Evolutionary conservation across 1,284 basidiomycete species (phyloP).

Genomic region (Cutaneotrichosporon daszewskae): DNA sequence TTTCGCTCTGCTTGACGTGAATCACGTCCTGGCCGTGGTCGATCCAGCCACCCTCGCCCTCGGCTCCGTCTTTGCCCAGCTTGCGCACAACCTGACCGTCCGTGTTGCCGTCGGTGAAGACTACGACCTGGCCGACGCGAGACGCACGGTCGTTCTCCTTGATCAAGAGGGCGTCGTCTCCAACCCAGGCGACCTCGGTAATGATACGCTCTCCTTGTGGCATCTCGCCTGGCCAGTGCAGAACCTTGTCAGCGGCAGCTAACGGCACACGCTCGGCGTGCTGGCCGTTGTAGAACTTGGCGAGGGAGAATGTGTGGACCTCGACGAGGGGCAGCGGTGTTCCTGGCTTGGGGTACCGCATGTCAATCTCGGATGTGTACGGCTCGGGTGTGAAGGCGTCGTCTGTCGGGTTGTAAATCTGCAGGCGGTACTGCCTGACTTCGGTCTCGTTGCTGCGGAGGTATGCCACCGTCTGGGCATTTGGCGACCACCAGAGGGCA

Average conservation of each 20-base stretch:
- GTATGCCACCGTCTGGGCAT: slow-evolving; percentile 73
- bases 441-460: slow-evolving; percentile 80
- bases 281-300: slow-evolving; percentile 25
- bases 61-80: slow-evolving; percentile 71
- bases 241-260: slow-evolving; percentile 50
- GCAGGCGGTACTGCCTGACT: slow-evolving; percentile 79
- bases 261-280: neutral
- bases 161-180: slow-evolving; percentile 65
- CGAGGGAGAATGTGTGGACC: slow-evolving; percentile 74
- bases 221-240: slow-evolving; percentile 63
- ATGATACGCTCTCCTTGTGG: slow-evolving; percentile 64
- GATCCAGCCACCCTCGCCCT: slow-evolving; percentile 90
- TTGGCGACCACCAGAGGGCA: slow-evolving; percentile 88
- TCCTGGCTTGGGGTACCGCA: slow-evolving; percentile 67
- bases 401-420: slow-evolving; percentile 79
- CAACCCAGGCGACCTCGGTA: slow-evolving; percentile 80
- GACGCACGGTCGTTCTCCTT: slow-evolving; percentile 83
- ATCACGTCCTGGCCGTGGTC: slow-evolving; percentile 53
- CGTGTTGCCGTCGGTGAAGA: slow-evolving; percentile 56
- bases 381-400: slow-evolving; percentile 64
- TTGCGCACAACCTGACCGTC: slow-evolving; percentile 63
- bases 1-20: slow-evolving; percentile 31
- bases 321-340: slow-evolving; percentile 81
- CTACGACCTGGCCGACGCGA: slow-evolving; percentile 66
- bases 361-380: slow-evolving; percentile 68